These are phyloP conservation scores for Calonectria montana DNA, from an alignment of 2,329 filamentous ascomycete species.

Conservation along the genomic window DNA sequence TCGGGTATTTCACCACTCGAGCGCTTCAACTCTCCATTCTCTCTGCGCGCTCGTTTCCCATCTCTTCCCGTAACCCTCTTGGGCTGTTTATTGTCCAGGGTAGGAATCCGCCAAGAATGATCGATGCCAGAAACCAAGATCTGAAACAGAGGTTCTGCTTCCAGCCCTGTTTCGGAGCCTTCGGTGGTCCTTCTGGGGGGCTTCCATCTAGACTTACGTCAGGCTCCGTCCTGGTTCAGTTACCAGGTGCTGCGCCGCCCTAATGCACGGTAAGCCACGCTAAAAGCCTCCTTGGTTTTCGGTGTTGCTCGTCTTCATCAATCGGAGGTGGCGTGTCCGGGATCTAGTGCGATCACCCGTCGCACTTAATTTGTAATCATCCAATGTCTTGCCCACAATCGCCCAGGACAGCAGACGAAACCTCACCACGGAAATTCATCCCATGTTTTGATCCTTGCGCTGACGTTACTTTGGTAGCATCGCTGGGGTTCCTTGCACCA, in stretches of 20 bases:
- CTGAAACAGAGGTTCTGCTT: neutral
- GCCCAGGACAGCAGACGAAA: neutral
- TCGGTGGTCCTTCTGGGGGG: neutral
- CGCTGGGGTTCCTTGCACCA: neutral
- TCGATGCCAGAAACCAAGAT: neutral
- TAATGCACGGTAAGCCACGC: constrained; percentile 14
- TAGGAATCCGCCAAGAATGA: neutral
- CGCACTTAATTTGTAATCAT: constrained; percentile 11
- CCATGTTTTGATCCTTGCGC: constrained; percentile 4
- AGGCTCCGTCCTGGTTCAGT: neutral
- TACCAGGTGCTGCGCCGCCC: neutral
- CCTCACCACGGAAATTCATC: neutral
- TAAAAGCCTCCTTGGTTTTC: neutral
- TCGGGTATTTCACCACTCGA: too few species aligned
- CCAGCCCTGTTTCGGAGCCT: constrained; percentile 3
- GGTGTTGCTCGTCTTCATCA: neutral
- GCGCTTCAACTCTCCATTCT: too few species aligned
- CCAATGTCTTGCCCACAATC: neutral
- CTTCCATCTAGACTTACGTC: constrained; percentile 15
- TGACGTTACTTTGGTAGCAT: constrained; percentile 11
- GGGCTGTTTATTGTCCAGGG: neutral
- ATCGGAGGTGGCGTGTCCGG: constrained; percentile 5
- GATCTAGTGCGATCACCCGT: constrained; percentile 8
- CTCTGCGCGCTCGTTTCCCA: neutral
- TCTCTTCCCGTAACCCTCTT: neutral